Evolutionary conservation across 441 rosid genomes (phyloP).

Genomic region (California macrophylla): DNA sequence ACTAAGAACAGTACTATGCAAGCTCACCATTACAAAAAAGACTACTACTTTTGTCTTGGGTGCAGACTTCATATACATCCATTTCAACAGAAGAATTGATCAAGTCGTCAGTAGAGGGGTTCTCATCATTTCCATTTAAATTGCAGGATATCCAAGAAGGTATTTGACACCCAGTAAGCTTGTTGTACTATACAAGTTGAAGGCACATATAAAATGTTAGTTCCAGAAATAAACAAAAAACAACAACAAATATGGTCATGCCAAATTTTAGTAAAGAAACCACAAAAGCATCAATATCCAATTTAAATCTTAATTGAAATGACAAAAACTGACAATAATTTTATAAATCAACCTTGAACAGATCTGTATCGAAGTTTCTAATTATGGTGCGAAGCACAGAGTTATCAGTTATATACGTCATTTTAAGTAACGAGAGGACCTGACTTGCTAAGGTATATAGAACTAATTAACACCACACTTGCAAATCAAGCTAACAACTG

Average conservation of each 20-base stretch:
- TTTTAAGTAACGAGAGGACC: not conserved
- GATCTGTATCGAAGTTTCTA: not conserved
- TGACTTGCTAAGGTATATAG: not conserved
- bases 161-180: constrained; percentile 54
- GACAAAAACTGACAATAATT: not conserved
- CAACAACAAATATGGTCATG: not conserved
- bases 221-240: constrained; percentile 7
- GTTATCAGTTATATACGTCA: not conserved
- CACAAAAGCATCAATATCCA: not conserved
- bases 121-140: constrained; percentile 55
- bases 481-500: not conserved
- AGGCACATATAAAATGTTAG: constrained; percentile 17
- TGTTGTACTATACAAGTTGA: constrained; percentile 53
- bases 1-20: not conserved
- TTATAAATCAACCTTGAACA: not conserved
- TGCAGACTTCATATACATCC: constrained; percentile 65
- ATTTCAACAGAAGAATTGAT: constrained; percentile 63
- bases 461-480: not conserved
- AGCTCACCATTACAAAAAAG: constrained; percentile 43
- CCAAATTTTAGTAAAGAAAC: not conserved
- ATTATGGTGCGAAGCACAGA: not conserved
- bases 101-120: constrained; percentile 37
- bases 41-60: constrained; percentile 27
- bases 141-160: constrained; percentile 85
- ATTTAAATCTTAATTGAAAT: not conserved